Conservation (phyloP, 345 rosid genomes). For the Eucalyptus melliodora region DNA sequence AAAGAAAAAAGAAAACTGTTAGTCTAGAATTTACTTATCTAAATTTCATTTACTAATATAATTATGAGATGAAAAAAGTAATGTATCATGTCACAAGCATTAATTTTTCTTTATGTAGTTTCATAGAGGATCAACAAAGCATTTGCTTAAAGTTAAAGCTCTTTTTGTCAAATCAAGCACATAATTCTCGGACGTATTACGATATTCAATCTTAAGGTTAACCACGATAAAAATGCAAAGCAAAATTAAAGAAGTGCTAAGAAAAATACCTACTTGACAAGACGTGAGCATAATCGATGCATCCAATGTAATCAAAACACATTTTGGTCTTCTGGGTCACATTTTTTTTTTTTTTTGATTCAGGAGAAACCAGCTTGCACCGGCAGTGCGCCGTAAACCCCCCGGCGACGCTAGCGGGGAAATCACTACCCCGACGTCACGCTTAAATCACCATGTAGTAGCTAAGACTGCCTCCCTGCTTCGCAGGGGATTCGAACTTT, state of each 20-base stretch:
- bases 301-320: not conserved
- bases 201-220: not conserved
- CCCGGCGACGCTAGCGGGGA: too few species aligned
- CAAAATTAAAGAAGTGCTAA: not conserved
- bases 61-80: not conserved
- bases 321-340: not conserved
- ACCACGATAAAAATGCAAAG: accelerated
- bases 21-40: not conserved
- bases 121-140: not conserved
- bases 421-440: too few species aligned
- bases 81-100: not conserved
- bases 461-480: too few species aligned
- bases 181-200: not conserved
- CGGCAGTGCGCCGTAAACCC: too few species aligned
- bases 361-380: too few species aligned
- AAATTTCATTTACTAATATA: not conserved
- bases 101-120: not conserved
- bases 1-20: not conserved
- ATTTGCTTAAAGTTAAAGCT: not conserved
- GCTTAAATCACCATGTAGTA: too few species aligned
- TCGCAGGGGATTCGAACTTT: too few species aligned
- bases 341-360: too few species aligned
- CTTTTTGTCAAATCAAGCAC: not conserved
- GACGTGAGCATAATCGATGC: not conserved
- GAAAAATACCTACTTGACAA: not conserved